phyloP scores from a whole-genome alignment of 2,329 filamentous ascomycete species.

The Dactylellina haptotyla region DNA sequence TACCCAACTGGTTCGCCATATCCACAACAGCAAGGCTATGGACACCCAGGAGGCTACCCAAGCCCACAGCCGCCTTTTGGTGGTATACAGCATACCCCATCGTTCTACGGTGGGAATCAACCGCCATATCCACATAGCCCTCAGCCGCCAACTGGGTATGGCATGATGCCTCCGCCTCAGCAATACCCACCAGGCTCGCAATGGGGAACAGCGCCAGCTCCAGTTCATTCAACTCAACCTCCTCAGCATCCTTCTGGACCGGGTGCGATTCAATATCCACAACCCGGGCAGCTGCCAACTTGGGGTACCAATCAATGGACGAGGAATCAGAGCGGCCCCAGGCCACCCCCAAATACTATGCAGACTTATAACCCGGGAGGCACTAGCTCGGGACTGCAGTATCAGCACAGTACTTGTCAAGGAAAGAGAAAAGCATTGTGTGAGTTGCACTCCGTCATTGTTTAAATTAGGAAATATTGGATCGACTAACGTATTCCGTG shows the following conservation, averaged over 20 bases:
- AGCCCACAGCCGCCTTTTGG: slow-evolving; percentile 45
- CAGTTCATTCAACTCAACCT: slow-evolving; percentile 34
- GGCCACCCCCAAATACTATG: slow-evolving; percentile 49
- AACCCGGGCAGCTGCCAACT: slow-evolving; percentile 42
- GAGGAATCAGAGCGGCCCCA: slow-evolving; percentile 40
- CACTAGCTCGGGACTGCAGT: slow-evolving; percentile 11
- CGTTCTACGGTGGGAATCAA: slow-evolving; percentile 43
- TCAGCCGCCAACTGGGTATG: slow-evolving; percentile 35
- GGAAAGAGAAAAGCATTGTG: slow-evolving; percentile 53
- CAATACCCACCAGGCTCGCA: slow-evolving; percentile 28
- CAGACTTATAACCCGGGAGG: slow-evolving; percentile 46
- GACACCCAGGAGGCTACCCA: slow-evolving; percentile 36
- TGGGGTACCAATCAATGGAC: slow-evolving; percentile 52
- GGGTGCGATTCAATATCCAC: slow-evolving; percentile 16
- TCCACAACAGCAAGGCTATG: slow-evolving; percentile 50
- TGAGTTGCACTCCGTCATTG: neutral
- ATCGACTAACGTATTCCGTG: slow-evolving; percentile 14
- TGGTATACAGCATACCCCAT: slow-evolving; percentile 24
- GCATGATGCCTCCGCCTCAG: slow-evolving; percentile 23
- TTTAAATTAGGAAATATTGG: neutral
- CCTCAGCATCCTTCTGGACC: slow-evolving; percentile 22
- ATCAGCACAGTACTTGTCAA: slow-evolving; percentile 53
- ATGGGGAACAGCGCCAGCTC: slow-evolving; percentile 30
- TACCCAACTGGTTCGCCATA: slow-evolving; percentile 34
- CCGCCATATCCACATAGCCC: slow-evolving; percentile 45